Base-by-base conservation (phyloP, 2,329 filamentous ascomycete genomes). In the Exserohilum rostratum region DNA sequence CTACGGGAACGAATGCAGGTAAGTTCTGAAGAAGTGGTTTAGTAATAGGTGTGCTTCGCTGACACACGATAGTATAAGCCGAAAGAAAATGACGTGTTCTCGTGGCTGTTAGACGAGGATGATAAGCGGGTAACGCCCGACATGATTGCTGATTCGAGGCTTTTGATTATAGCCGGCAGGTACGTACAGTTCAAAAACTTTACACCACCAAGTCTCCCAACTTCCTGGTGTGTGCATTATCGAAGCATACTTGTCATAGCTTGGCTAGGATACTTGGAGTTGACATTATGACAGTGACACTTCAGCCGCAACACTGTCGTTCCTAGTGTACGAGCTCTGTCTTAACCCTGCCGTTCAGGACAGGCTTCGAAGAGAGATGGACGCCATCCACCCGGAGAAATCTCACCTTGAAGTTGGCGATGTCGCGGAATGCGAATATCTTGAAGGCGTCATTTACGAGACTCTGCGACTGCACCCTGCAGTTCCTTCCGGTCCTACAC, bases 371-470 rank as follows among this genome's bases (percentile, higher is more conserved):
- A 55, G 58, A 15, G 44, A 46, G 10, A 55, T 72, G 22, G 62
- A 71, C 45, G 35, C 46, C 5, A 53, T 61, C 25, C 40, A 46
- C 2, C 56, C 60, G 1, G 50, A 54, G 15, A 66, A 68, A 43
- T 33, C 58, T 3, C 64, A 67, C 46, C 62, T 72, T 3, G 62
- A 71, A 1, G 62, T 61, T 29, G 60, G 67, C 17, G 68, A 72
- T 22, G 39, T 73, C 4, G 55, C 62, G 5, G 64, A 65, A 38
- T 66, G 60, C 22, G 59, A 65, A 1, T 64, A 64, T n/a, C 65
- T 74, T 4, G 64, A 74, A 30, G 71, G 67, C 25, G 62, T 71
- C 3, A 70, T 74, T 45, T 60, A 72, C 42, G 71, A 74, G 43
- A 54, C 63, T 6, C 29, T 74, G 29, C 64, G 70, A 10, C 62